Conservation (phyloP, 1,139 yeast genomes). For the Yamadazyma kanchanaburiensis region DNA sequence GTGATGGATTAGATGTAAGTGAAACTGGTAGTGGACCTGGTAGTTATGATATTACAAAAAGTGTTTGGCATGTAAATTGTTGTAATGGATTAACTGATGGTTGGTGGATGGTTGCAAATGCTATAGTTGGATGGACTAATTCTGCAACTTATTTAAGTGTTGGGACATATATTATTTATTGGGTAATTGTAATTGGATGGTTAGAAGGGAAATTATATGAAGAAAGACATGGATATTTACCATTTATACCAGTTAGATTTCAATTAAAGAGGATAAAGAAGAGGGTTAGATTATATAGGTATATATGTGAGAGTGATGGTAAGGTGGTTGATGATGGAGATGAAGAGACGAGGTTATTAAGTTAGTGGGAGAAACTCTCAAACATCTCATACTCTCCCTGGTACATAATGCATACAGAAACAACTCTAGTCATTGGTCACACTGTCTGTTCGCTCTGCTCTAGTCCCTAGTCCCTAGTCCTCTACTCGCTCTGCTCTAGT, state of each 20-base stretch:
- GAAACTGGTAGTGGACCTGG: conserved; percentile 95
- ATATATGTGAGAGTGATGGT: conserved; percentile 4
- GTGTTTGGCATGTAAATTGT: conserved; percentile 96
- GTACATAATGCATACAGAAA: conserved; percentile 2
- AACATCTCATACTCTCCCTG: background rate
- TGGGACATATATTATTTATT: conserved; percentile 68
- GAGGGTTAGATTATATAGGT: conserved; percentile 31
- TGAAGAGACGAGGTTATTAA: too few species aligned
- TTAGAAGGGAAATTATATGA: conserved; percentile 51
- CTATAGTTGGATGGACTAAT: conserved; percentile 93
- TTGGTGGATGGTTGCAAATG: conserved; percentile 92
- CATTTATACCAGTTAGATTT: conserved; percentile 56
- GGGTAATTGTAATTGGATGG: conserved; percentile 61
- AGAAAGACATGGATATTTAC: conserved; percentile 63
- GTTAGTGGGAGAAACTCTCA: background rate
- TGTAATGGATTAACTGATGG: conserved; percentile 90
- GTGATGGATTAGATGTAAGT: conserved; percentile 84
- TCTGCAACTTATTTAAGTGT: conserved; percentile 93
- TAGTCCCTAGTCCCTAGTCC: too few species aligned
- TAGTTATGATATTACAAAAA: conserved; percentile 73
- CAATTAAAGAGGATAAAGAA: conserved; percentile 57
- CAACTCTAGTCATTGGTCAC: too few species aligned
- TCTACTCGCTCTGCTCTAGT: too few species aligned
- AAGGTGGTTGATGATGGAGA: too few species aligned
- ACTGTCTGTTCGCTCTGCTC: too few species aligned